phyloP scores from a whole-genome alignment of 2,329 filamentous ascomycete genomes.

The Ceratocystis harringtonii region DNA sequence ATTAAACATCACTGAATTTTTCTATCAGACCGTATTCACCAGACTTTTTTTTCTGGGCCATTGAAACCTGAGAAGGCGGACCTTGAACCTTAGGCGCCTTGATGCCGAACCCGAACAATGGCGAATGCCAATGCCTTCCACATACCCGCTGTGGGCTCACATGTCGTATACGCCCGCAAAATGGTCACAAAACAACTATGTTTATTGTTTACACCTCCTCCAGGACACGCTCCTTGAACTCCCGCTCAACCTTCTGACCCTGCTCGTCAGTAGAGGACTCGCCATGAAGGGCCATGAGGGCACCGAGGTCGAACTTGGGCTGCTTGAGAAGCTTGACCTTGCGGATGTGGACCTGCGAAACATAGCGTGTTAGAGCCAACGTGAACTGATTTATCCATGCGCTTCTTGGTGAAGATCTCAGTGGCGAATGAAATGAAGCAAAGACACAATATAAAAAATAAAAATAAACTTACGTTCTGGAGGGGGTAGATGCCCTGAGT shows the following conservation, averaged over 20 bases:
- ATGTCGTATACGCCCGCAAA: slow-evolving; percentile 16
- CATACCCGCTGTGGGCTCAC: slow-evolving; percentile 16
- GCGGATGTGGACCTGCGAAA: slow-evolving; percentile 81
- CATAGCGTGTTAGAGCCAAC: slow-evolving; percentile 23
- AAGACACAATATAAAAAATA: background rate
- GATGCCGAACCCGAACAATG: slow-evolving; percentile 16
- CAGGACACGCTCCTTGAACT: slow-evolving; percentile 97
- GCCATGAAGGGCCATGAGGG: slow-evolving; percentile 90
- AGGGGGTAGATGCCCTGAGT: slow-evolving; percentile 99
- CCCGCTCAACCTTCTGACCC: slow-evolving; percentile 95
- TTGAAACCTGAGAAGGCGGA: slow-evolving; percentile 14
- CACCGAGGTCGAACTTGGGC: slow-evolving; percentile 97
- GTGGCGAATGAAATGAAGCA: background rate
- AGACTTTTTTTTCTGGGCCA: slow-evolving; percentile 17
- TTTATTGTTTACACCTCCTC: slow-evolving; percentile 64
- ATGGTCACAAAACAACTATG: slow-evolving; percentile 18
- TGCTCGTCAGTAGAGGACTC: slow-evolving; percentile 92
- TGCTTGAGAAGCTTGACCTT: slow-evolving; percentile 99
- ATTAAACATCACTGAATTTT: slow-evolving; percentile 19
- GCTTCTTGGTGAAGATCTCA: background rate
- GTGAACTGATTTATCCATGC: background rate
- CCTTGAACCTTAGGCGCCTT: slow-evolving; percentile 9
- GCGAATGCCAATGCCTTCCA: slow-evolving; percentile 14
- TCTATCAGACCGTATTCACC: slow-evolving; percentile 18
- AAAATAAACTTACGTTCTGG: slow-evolving; percentile 65